These are phyloP conservation scores for Aspergillus pseudotamarii DNA, from an alignment of 2,329 filamentous ascomycete species.

Conservation along the genomic window DNA sequence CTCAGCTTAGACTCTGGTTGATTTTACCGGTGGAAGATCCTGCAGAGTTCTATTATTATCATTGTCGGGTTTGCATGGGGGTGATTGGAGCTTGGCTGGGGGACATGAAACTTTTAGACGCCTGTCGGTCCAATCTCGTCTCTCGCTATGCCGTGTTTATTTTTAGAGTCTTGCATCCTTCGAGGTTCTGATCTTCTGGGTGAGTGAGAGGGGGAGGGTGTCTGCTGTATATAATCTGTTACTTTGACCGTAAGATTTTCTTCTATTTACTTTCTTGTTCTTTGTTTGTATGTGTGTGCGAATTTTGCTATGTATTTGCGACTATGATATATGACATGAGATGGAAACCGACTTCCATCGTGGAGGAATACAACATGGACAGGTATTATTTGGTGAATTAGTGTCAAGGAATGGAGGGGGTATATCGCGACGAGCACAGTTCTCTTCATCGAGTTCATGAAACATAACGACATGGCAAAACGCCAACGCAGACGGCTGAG, in stretches of 20 bases:
- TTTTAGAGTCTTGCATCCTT: slow-evolving; percentile 8
- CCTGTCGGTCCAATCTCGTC: neutral
- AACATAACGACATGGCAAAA: slow-evolving; percentile 1
- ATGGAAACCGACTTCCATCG: neutral
- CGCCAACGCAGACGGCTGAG: neutral
- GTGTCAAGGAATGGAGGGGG: neutral
- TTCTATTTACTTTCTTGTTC: too few relatives aligned
- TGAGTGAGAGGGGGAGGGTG: neutral
- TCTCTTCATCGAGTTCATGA: slow-evolving; percentile 1
- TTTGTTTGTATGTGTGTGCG: neutral
- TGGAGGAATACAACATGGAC: neutral
- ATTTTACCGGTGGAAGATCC: neutral
- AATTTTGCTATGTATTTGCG: neutral
- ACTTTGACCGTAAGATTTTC: neutral
- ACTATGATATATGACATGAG: neutral
- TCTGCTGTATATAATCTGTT: neutral
- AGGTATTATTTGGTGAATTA: neutral
- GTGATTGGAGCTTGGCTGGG: neutral
- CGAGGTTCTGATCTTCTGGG: neutral
- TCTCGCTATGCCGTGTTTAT: slow-evolving; percentile 9
- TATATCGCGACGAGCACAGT: neutral
- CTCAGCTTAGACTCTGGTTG: neutral
- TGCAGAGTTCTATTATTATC: neutral
- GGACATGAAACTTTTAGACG: slow-evolving; percentile 1
- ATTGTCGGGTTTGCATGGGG: neutral